Evolutionary conservation across 257 asterid genomes (phyloP).

Genomic region (Rauvolfia tetraphylla): DNA sequence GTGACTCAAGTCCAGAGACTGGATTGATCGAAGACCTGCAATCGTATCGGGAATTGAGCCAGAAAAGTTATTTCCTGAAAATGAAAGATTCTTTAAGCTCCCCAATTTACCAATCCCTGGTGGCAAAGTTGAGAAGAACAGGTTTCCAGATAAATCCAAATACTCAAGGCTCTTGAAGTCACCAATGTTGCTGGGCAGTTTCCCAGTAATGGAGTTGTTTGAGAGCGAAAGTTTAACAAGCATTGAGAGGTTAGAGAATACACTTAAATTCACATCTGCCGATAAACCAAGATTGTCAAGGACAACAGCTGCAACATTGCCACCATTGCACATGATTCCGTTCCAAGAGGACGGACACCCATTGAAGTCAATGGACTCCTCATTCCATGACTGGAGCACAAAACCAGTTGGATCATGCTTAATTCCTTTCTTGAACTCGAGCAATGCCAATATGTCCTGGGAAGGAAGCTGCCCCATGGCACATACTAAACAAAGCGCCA

Average conservation of each 20-base stretch:
- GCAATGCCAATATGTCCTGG: slow-evolving; percentile 73
- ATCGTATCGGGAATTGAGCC: slow-evolving; percentile 69
- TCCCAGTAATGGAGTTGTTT: slow-evolving; percentile 76
- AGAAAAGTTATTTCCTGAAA: slow-evolving; percentile 82
- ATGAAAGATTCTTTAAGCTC: slow-evolving; percentile 60
- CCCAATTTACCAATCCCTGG: slow-evolving; percentile 55
- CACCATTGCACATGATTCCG: slow-evolving; percentile 93
- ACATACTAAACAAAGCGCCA: slow-evolving; percentile 44
- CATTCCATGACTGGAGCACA: slow-evolving; percentile 88
- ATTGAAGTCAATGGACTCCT: slow-evolving; percentile 91
- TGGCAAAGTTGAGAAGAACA: slow-evolving; percentile 67
- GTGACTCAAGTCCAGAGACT: slow-evolving; percentile 65
- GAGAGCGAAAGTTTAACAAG: slow-evolving; percentile 84
- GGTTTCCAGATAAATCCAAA: slow-evolving; percentile 72
- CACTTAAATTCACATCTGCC: slow-evolving; percentile 71
- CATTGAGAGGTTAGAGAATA: slow-evolving; percentile 74
- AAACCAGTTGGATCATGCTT: slow-evolving; percentile 89
- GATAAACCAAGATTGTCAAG: slow-evolving; percentile 70
- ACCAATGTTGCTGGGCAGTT: slow-evolving; percentile 47
- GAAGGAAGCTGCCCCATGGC: slow-evolving; percentile 87
- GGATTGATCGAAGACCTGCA: slow-evolving; percentile 56
- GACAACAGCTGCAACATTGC: slow-evolving; percentile 89
- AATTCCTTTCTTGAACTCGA: slow-evolving; percentile 93
- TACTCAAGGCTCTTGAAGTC: slow-evolving; percentile 70
- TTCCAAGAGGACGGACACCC: slow-evolving; percentile 99